These are phyloP conservation scores for Biscogniauxia sp. DNA, from an alignment of 2,329 filamentous ascomycete species.

Conservation along the genomic window DNA sequence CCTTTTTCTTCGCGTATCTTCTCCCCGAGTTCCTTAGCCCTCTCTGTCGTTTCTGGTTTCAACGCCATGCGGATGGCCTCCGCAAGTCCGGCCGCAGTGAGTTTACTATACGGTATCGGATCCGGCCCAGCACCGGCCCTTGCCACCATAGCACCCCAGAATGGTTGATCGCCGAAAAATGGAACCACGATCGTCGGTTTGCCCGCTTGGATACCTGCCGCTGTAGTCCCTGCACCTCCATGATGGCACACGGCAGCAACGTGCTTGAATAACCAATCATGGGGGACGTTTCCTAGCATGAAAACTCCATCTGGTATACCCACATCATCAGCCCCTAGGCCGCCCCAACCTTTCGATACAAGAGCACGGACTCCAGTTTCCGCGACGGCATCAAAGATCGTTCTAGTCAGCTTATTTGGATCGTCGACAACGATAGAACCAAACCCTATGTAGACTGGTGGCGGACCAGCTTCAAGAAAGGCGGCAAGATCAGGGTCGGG, in stretches of 20 bases:
- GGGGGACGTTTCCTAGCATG: conserved; percentile 81
- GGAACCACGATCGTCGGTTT: conserved; percentile 80
- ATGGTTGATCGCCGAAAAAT: conserved; percentile 84
- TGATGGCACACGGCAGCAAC: conserved; percentile 85
- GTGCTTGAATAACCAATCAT: conserved; percentile 84
- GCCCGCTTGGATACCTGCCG: conserved; percentile 77
- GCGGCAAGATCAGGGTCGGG: conserved; percentile 33
- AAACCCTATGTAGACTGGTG: conserved; percentile 56
- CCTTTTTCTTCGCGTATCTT: conserved; percentile 68
- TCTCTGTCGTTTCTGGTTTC: conserved; percentile 55
- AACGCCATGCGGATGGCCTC: conserved; percentile 61
- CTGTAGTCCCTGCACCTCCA: conserved; percentile 83
- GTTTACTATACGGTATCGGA: conserved; percentile 66
- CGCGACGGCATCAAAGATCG: conserved; percentile 46
- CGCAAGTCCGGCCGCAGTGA: conserved; percentile 65
- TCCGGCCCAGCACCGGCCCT: conserved; percentile 69
- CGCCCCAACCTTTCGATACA: conserved; percentile 87
- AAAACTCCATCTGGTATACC: conserved; percentile 73
- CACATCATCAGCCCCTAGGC: conserved; percentile 69
- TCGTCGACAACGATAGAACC: conserved; percentile 55
- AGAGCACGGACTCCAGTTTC: conserved; percentile 64
- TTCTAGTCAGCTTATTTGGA: conserved; percentile 41
- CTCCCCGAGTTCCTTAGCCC: conserved; percentile 56
- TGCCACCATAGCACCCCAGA: conserved; percentile 77
- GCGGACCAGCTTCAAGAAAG: conserved; percentile 46